Evolutionary conservation across 2,329 filamentous ascomycete species (phyloP), one percentile per base, ranked within the genome.

Genomic region (Meredithiella fracta): DNA sequence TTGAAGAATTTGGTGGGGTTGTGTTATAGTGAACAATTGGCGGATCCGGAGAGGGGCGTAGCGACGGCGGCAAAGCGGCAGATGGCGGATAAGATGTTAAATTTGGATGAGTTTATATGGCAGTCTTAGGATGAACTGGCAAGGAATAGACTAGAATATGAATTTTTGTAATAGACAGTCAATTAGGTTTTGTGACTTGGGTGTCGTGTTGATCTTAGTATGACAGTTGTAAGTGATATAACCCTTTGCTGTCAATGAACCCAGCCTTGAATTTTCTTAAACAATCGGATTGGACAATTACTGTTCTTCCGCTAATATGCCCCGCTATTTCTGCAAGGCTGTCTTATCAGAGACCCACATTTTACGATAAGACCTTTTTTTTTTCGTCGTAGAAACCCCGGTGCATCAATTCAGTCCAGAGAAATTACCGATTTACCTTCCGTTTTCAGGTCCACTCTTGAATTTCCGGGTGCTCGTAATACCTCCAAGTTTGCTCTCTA

Each of bases 61-160:
- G 77, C 75, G 47, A 73, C 79, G 22, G 77, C 79, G 58, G 85
- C 84, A 2, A 81, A 78, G 72, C 74, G 84, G 64, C 75, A 77
- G 64, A 75, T 88, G 75, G 82, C 79, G 56, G 83, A 86, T 63
- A 82, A 83, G 70, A 66, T 86, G 63, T 67, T 85, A 59, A 78
- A 77, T 62, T 69, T 90, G 62, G 85, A 80, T 63, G 85, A 89
- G 71, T 74, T 81, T 62, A 80, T 85, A 78, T 86, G 80, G 80
- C 77, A 82, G 67, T 74, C 68, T 58, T 76, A 51, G 49, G 26
- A 8, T 44, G 20, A 17, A 44, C 8, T 8, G 14, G 7, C 11
- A 29, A 52, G 50, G 17, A 11, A 17, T 20, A 22, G 20, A 40
- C 34, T 17, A 52, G 11, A 49, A 22, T 25, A 7, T 1, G 11